Conservation (phyloP, 2,329 filamentous ascomycete species). For the Neopestalotiopsis sp. region DNA sequence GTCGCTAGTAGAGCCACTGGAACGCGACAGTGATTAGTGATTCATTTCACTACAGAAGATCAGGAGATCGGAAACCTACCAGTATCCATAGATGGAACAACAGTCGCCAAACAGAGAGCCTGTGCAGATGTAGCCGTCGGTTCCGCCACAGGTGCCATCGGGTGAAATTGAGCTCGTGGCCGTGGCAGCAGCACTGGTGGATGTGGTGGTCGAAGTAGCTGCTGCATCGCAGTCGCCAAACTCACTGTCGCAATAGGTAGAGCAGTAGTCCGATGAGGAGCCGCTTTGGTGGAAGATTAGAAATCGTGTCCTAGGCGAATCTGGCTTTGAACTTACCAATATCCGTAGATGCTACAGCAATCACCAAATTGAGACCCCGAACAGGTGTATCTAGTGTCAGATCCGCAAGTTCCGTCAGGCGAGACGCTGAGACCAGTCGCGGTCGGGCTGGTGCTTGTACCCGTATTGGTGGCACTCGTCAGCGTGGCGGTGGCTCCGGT, state of each 20-base stretch:
- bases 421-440: not conserved
- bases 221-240: not conserved
- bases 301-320: too few relatives aligned
- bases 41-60: not conserved
- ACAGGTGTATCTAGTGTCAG: not conserved
- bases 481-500: not conserved
- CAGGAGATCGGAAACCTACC: not conserved
- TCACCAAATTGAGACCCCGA: not conserved
- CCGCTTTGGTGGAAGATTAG: not conserved
- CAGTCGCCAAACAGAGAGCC: not conserved
- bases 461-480: not conserved
- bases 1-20: not conserved
- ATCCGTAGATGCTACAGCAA: constrained; percentile 10
- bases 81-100: not conserved
- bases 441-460: not conserved
- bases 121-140: not conserved
- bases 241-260: not conserved
- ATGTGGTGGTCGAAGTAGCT: not conserved
- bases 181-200: not conserved
- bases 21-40: not conserved
- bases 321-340: not conserved
- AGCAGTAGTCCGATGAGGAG: not conserved
- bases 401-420: constrained; percentile 2
- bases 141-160: not conserved
- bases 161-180: not conserved